Conservation (phyloP, 108 stramenopile species). For the Fragilariopsis cylindrus region DNA sequence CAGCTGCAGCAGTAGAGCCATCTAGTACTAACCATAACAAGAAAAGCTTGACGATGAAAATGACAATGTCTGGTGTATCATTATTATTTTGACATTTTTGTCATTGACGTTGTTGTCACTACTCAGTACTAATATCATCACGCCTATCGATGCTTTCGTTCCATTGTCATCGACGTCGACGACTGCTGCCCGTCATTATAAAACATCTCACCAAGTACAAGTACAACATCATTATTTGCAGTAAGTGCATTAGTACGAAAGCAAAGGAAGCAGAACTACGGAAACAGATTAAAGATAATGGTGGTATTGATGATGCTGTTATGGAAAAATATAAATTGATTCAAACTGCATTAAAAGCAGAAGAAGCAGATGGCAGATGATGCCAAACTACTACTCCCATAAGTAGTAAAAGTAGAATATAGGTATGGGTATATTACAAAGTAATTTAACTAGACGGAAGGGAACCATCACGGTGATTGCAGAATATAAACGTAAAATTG, state of each 20-base stretch:
- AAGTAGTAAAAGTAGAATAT: no score
- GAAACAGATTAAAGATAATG: constrained; percentile 56
- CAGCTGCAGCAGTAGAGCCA: no score
- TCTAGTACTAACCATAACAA: no score
- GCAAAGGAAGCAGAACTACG: constrained; percentile 81
- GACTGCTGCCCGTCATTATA: neutral
- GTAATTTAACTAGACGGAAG: constrained; percentile 64
- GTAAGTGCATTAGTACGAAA: constrained; percentile 81
- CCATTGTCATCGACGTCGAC: neutral
- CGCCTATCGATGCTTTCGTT: no score
- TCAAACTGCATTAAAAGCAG: constrained; percentile 34
- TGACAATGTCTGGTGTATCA: no score
- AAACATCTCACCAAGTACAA: neutral
- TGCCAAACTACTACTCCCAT: neutral
- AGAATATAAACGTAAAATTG: constrained; percentile 79
- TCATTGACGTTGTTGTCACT: no score
- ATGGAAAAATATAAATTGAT: constrained; percentile 60
- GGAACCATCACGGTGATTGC: constrained; percentile 88
- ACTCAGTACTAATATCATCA: no score
- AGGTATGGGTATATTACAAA: constrained; percentile 49
- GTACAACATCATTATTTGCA: constrained; percentile 43
- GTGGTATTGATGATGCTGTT: constrained; percentile 71
- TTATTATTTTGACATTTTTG: no score
- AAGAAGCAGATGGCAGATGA: constrained; percentile 17
- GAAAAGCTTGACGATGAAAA: no score